Evolutionary conservation across 176 grass and related monocot genomes (phyloP).

Genomic region (Carex parvula): DNA sequence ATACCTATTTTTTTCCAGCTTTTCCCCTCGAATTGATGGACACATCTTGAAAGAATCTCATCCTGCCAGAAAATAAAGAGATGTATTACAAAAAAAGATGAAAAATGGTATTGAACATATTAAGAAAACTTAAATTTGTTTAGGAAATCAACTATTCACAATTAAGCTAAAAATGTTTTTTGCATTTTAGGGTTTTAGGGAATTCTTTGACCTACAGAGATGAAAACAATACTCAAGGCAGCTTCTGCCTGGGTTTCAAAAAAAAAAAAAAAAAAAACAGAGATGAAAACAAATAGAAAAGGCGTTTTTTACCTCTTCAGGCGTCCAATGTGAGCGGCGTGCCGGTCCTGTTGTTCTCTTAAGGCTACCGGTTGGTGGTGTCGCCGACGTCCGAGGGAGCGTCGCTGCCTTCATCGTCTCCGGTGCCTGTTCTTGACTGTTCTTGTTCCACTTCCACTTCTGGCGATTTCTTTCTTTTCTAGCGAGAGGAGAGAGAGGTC

Average conservation of each 20-base stretch:
- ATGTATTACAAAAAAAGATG: slow-evolving; percentile 8
- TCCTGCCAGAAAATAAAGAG: slow-evolving; percentile 56
- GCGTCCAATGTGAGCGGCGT: slow-evolving; percentile 82
- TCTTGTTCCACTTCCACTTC: too few relatives aligned
- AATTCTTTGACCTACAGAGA: neutral
- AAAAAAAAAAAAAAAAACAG: too few relatives aligned
- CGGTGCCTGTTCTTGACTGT: too few relatives aligned
- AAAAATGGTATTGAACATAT: neutral
- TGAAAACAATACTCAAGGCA: neutral
- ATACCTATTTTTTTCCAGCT: slow-evolving; percentile 99
- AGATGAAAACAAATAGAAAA: neutral
- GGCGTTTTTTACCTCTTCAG: slow-evolving; percentile 64
- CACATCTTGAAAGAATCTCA: slow-evolving; percentile 59
- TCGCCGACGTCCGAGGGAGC: too few relatives aligned
- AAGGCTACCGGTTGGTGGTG: neutral
- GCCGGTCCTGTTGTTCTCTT: slow-evolving; percentile 90
- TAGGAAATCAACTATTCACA: neutral
- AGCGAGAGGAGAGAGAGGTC: too few relatives aligned
- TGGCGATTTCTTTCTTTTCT: too few relatives aligned
- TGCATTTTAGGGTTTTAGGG: neutral
- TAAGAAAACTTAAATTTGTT: neutral
- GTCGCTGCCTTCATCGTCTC: too few relatives aligned
- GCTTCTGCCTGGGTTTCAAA: too few relatives aligned
- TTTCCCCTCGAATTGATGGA: slow-evolving; percentile 76
- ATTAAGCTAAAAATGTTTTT: neutral